Evolutionary conservation across 306 rosid genomes (phyloP), one percentile per base, ranked within the genome.

Genomic region (Prinsepia uniflora): DNA sequence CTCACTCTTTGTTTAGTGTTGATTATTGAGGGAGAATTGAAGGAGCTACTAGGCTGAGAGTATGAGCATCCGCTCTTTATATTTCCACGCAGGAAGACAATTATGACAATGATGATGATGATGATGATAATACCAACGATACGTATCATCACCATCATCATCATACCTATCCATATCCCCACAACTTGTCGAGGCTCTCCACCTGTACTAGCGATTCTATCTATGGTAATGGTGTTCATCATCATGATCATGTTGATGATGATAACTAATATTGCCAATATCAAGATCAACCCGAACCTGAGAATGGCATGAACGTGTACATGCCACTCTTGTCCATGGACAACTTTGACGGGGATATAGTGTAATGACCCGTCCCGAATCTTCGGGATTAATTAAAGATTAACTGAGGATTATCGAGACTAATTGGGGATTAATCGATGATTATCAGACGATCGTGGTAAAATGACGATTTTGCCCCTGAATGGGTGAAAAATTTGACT

Each of bases 111-210:
- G n/a, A n/a, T n/a, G n/a, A n/a, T n/a, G 84, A 46, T 15, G 83
- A 80, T 0, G 84, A 78, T 0, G 75, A 72, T 20, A 70, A 71
- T 19, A 39, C 41, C 0, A 24, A 57, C 36, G 74, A 34, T 2
- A 74, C 47, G 30, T 73, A 72, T 65, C 79, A 78, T 73, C 78
- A 71, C 45, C 75, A 50, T 24, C 73, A 58, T 34, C 76, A 65
- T 5, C 79, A 81, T 68, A 80, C 73, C 1, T 84, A 74, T 34
- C 76, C 68, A 5, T 78, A 81, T 68, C 81, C 73, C 1, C 85
- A 74, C 17, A 86, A 82, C 77, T 53, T 84, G 73, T 91, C 96
- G 0, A 79, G 89, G 81, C 87, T 91, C 20, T 90, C 97, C 6
- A 85, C 88, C 10, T 83, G 95, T 65, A 84, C 82, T 0, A 76